A percentile compares a stretch with the other conserved stretches of the same genome.
These are phyloP conservation scores for Corymbia calophylla DNA, from an alignment of 441 rosid species.

Conservation along the genomic window DNA sequence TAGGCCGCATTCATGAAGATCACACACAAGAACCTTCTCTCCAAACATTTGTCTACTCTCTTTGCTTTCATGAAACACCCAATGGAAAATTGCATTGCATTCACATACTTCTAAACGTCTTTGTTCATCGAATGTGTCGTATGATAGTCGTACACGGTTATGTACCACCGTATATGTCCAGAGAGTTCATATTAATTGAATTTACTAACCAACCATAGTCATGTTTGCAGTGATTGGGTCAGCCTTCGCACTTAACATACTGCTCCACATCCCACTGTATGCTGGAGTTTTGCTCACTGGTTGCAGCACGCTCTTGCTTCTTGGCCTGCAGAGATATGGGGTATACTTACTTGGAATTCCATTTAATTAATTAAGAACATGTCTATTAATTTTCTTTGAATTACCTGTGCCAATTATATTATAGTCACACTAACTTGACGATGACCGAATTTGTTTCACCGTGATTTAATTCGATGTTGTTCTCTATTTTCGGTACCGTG, in stretches of 20 bases:
- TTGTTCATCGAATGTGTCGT: neutral
- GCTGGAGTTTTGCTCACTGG: slow-evolving; percentile 57
- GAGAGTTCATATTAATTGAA: neutral
- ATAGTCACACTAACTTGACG: neutral
- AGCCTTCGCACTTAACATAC: slow-evolving; percentile 55
- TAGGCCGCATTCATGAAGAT: neutral
- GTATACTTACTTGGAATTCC: slow-evolving; percentile 11
- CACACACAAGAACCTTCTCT: neutral
- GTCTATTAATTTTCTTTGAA: neutral
- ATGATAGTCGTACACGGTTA: neutral
- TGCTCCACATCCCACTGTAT: slow-evolving; percentile 48
- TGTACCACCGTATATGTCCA: neutral
- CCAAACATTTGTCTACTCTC: neutral
- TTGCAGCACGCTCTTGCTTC: slow-evolving; percentile 51
- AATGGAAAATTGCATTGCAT: neutral
- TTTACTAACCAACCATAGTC: neutral
- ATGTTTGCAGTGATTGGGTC: slow-evolving; percentile 48
- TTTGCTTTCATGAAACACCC: neutral
- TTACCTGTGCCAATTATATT: neutral
- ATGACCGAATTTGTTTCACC: neutral
- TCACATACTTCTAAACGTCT: neutral
- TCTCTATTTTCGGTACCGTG: neutral
- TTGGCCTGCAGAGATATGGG: slow-evolving; percentile 69
- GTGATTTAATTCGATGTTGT: neutral
- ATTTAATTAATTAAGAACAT: neutral